Conservation (phyloP, 2,329 filamentous ascomycete species). For the Sphaerulina vaccinii region DNA sequence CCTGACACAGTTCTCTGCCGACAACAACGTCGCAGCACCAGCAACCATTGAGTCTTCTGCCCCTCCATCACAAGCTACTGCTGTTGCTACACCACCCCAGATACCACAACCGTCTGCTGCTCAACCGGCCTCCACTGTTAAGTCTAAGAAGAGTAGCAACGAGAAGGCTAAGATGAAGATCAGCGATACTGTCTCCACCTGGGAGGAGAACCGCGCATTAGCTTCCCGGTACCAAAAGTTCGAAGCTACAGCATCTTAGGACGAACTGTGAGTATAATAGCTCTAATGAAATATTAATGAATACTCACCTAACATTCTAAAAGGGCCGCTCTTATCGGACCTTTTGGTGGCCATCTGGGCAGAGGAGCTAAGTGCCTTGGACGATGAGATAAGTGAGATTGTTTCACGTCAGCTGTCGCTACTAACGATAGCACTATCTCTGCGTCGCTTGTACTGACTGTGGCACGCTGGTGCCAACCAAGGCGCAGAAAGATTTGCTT, state of each 20-base stretch:
- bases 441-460: not conserved
- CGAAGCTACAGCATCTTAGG: not conserved
- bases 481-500: not conserved
- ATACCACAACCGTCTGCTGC: too few species aligned
- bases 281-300: not conserved
- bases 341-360: too few species aligned
- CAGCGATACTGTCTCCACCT: not conserved
- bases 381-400: too few species aligned
- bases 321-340: too few species aligned
- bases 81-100: not conserved
- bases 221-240: not conserved
- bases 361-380: too few species aligned
- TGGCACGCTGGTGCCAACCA: not conserved
- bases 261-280: too few species aligned
- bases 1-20: not conserved
- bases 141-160: not conserved
- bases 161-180: not conserved
- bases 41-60: not conserved
- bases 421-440: too few species aligned
- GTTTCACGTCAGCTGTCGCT: too few species aligned
- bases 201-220: not conserved
- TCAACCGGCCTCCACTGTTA: too few species aligned
- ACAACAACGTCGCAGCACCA: not conserved
- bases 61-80: not conserved
- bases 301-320: too few species aligned